Conservation (phyloP, 306 rosid species). For the Lupinus albus region DNA sequence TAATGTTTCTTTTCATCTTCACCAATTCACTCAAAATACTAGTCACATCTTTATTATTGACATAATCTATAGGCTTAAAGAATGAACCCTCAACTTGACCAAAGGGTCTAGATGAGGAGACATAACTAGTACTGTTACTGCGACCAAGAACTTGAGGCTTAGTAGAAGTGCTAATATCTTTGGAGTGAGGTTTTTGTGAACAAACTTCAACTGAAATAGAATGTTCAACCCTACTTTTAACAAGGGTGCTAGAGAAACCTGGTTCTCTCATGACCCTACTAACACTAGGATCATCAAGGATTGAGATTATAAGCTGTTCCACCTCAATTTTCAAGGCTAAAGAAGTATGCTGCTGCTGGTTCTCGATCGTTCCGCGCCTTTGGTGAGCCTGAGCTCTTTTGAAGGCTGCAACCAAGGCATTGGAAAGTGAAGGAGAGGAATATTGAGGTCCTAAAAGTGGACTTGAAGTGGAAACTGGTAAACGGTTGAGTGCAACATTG, state of each 20-base stretch:
- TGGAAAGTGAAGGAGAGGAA: constrained; percentile 71
- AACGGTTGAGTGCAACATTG: constrained; percentile 88
- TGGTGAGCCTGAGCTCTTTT: constrained; percentile 95
- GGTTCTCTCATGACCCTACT: constrained; percentile 97
- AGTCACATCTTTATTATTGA: constrained; percentile 59
- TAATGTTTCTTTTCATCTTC: constrained; percentile 60
- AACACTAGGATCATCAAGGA: constrained; percentile 90
- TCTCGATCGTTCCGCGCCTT: constrained; percentile 83
- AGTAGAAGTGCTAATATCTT: constrained; percentile 36
- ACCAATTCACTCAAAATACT: constrained; percentile 61
- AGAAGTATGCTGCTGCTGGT: constrained; percentile 77
- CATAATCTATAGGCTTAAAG: constrained; percentile 39
- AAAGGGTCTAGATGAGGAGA: constrained; percentile 42
- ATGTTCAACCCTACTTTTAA: constrained; percentile 72
- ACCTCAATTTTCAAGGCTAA: constrained; percentile 77
- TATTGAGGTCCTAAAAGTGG: constrained; percentile 71
- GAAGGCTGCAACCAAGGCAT: constrained; percentile 88
- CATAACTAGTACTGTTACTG: constrained; percentile 3
- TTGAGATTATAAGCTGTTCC: constrained; percentile 81
- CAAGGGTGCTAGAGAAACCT: constrained; percentile 80
- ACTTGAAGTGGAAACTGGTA: constrained; percentile 72
- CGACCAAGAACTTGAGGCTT: constrained; percentile 47
- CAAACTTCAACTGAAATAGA: constrained; percentile 62
- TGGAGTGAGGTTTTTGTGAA: constrained; percentile 50
- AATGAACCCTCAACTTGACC: constrained; percentile 43